A percentile compares a stretch with the other conserved stretches of the same genome.
Conservation (phyloP, 2,329 filamentous ascomycete genomes). For the Thermoascus crustaceus region DNA sequence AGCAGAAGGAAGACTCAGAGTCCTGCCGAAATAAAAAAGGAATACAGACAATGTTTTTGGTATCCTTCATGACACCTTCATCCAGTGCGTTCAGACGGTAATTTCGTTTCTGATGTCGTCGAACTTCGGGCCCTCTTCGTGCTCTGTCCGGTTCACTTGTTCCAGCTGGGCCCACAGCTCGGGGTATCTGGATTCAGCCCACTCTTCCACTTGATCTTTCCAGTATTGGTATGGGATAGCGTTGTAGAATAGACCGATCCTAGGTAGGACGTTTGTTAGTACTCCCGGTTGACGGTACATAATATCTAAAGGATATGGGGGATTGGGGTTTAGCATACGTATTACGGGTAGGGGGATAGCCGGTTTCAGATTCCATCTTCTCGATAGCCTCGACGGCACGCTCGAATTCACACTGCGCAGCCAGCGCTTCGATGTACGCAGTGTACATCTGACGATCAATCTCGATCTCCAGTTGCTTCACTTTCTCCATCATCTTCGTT, state of each 20-base stretch:
- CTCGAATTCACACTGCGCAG: constrained; percentile 61
- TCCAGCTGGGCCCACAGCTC: constrained; percentile 60
- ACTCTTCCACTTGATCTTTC: constrained; percentile 63
- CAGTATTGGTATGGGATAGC: constrained; percentile 56
- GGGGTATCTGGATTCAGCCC: constrained; percentile 62
- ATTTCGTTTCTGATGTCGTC: constrained; percentile 21
- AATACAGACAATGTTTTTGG: too few species aligned
- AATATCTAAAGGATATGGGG: constrained; percentile 1
- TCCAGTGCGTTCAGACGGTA: too few species aligned
- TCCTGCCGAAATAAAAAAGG: too few species aligned
- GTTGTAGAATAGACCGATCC: constrained; percentile 69
- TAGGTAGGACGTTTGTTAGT: constrained; percentile 26
- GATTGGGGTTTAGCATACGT: constrained; percentile 51
- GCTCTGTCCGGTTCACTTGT: constrained; percentile 27
- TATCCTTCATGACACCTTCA: too few species aligned
- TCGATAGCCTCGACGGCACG: constrained; percentile 59
- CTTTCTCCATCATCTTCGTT: constrained; percentile 47
- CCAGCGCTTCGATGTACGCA: constrained; percentile 68
- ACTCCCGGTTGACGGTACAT: background rate
- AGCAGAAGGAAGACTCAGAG: too few species aligned
- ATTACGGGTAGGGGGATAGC: constrained; percentile 57
- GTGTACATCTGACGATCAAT: constrained; percentile 65
- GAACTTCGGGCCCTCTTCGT: constrained; percentile 26
- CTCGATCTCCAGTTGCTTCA: constrained; percentile 67
- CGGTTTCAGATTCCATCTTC: constrained; percentile 58